Base-by-base conservation (phyloP, 2,329 filamentous ascomycete species). In the Botrytis squamosa region DNA sequence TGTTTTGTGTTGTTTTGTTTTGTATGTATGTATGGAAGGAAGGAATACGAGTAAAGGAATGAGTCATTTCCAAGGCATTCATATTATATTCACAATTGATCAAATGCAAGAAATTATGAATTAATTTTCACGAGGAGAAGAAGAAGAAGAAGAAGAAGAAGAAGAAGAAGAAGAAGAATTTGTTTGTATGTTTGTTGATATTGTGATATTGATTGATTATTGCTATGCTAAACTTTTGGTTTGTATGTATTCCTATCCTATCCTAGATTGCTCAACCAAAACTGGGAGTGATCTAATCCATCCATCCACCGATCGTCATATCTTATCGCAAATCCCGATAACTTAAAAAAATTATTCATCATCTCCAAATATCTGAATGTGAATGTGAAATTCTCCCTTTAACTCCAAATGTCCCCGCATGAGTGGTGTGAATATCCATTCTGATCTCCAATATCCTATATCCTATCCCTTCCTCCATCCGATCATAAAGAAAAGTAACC, bases 361-460 rank as follows among this genome's bases (percentile, higher is more conserved):
- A 14, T 33, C 38, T 63, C 60, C 22, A n/a, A 40, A 40, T 12
- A 63, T 63, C 22, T 22, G 2, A 46, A 52, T 55, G 12, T 52
- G 49, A 52, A 52, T 52, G 46, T 67, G 44, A 52, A 52, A 55
- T 62, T 72, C 60, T 72, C 60, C 70, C 70, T 72, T 72, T 18
- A 66, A 72, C 70, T 72, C 65, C 65, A 6, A 67, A 52, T 67
- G 33, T 52, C n/a, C 70, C 55, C 18, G 36, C 38, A 66, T 73
- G 72, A 73, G 72, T 73, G 72, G 72, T 73, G 72, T 70, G 65
- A 55, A 62, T 70, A 33, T 55, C 42, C 65, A 52, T 36, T 60
- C 66, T 42, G 40, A 14, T 63, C 44, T 38, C 52, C 33, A 36
- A 7, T n/a, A 12, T 52, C 44, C 44, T 29, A 55, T n/a, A 16